Evolutionary conservation across 2,329 filamentous ascomycete genomes (phyloP).

Genomic region (Cercospora berteroae): DNA sequence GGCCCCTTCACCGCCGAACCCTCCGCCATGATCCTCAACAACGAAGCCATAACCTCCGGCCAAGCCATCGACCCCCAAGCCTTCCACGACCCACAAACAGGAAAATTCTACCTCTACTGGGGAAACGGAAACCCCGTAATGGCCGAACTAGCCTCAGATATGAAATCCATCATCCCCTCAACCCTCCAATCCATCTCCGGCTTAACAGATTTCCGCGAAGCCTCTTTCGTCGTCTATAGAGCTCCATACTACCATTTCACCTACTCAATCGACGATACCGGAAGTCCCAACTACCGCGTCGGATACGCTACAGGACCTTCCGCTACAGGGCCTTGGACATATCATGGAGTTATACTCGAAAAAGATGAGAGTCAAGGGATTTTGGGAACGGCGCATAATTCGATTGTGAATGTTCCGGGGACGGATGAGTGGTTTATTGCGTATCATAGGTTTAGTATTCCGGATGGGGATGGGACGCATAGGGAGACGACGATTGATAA

Average conservation of each 20-base stretch:
- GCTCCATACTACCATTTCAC: slow-evolving; percentile 50
- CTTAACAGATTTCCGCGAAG: slow-evolving; percentile 47
- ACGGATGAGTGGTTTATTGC: slow-evolving; percentile 54
- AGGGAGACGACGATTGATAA: slow-evolving; percentile 48
- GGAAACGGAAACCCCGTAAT: slow-evolving; percentile 44
- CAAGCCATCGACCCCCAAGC: slow-evolving; percentile 34
- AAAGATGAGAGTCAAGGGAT: slow-evolving; percentile 46
- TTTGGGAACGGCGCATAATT: slow-evolving; percentile 49
- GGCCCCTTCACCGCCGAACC: slow-evolving; percentile 32
- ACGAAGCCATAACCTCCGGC: slow-evolving; percentile 26
- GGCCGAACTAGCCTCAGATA: slow-evolving; percentile 48
- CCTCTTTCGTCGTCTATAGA: slow-evolving; percentile 46
- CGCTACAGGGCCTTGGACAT: slow-evolving; percentile 47
- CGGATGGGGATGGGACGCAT: slow-evolving; percentile 46
- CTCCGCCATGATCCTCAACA: slow-evolving; percentile 31
- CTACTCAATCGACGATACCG: slow-evolving; percentile 51
- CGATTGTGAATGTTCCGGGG: slow-evolving; percentile 48
- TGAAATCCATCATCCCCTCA: slow-evolving; percentile 47
- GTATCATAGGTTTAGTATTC: slow-evolving; percentile 51
- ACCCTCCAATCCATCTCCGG: slow-evolving; percentile 37
- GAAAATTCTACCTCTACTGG: slow-evolving; percentile 35
- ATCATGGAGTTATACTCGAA: slow-evolving; percentile 46
- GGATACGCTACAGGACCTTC: slow-evolving; percentile 47
- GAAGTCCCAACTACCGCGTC: slow-evolving; percentile 48
- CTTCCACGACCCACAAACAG: slow-evolving; percentile 29